A percentile compares a stretch with the other conserved stretches of the same genome.
These are phyloP conservation scores for Isatis lusitanica DNA, from an alignment of 441 rosid genomes.

Conservation along the genomic window DNA sequence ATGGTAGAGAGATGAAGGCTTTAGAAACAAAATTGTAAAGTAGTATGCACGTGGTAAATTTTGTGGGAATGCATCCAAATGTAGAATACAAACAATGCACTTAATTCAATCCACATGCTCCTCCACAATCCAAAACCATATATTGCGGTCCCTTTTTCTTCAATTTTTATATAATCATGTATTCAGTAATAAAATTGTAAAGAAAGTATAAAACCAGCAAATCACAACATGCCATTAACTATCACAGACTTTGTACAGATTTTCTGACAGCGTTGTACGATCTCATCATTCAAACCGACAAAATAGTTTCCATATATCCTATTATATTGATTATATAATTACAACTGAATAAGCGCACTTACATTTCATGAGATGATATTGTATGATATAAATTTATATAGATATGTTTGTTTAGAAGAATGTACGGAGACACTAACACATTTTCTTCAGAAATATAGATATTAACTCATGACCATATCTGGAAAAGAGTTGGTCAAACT, in stretches of 20 bases:
- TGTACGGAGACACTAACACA: constrained; percentile 4
- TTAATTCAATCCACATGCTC: constrained; percentile 29
- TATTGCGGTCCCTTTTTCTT: neutral
- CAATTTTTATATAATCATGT: neutral
- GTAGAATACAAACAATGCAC: constrained; percentile 22
- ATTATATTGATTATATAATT: neutral
- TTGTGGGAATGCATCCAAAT: constrained; percentile 26
- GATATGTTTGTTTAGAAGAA: neutral
- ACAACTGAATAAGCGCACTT: neutral
- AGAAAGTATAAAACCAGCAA: neutral
- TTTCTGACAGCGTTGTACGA: constrained; percentile 24
- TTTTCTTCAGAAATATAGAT: neutral
- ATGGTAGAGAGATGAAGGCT: neutral
- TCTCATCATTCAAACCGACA: constrained; percentile 22
- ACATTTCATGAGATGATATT: neutral
- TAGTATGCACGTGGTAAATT: constrained; percentile 12
- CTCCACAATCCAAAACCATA: constrained; percentile 16
- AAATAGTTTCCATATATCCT: neutral
- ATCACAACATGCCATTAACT: constrained; percentile 27
- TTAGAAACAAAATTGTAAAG: neutral
- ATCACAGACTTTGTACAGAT: constrained; percentile 8
- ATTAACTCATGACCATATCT: neutral
- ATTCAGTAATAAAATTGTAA: neutral
- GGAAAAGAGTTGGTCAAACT: neutral
- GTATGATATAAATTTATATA: neutral